phyloP scores from a whole-genome alignment of 768 basidiomycete genomes.

The Kwoniella mangroviensis region DNA sequence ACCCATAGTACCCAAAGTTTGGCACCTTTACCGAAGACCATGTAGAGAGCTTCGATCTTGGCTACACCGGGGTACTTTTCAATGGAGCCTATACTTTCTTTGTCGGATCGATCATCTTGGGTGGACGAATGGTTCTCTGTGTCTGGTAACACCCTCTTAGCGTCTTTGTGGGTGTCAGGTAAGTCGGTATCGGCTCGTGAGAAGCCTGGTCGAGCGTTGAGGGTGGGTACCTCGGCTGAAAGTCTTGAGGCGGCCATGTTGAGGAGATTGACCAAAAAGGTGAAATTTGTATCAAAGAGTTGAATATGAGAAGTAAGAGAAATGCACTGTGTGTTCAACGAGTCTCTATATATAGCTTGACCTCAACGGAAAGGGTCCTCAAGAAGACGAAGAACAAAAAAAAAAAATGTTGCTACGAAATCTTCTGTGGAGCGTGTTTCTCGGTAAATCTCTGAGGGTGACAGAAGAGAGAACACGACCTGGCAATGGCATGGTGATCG shows the following conservation, averaged over 20 bases:
- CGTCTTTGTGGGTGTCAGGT: neutral
- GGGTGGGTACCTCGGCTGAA: conserved; percentile 14
- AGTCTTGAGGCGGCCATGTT: conserved; percentile 17
- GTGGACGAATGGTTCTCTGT: neutral
- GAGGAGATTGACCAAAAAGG: neutral
- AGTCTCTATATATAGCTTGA: too few species aligned
- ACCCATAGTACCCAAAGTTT: conserved; percentile 41
- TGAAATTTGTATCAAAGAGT: neutral
- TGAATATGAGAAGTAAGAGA: neutral
- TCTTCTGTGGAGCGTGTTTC: conserved; percentile 8
- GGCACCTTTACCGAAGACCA: conserved; percentile 46
- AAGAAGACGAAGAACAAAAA: too few species aligned
- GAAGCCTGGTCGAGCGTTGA: conserved; percentile 11
- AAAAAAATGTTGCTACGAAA: too few species aligned
- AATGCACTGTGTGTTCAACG: neutral
- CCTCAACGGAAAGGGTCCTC: too few species aligned
- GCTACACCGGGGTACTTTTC: conserved; percentile 44
- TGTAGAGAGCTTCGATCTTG: conserved; percentile 48
- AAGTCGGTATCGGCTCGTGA: conserved; percentile 7
- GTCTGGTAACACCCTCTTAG: conserved; percentile 7
- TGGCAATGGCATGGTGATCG: too few species aligned
- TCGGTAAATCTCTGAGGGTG: neutral
- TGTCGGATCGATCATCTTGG: conserved; percentile 5
- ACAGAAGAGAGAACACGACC: too few species aligned
- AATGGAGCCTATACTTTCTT: conserved; percentile 8